Evolutionary conservation across 805 yeast genomes (phyloP), one percentile per base, ranked within the genome.

Genomic region (Sugiyamaella qingdaonensis): DNA sequence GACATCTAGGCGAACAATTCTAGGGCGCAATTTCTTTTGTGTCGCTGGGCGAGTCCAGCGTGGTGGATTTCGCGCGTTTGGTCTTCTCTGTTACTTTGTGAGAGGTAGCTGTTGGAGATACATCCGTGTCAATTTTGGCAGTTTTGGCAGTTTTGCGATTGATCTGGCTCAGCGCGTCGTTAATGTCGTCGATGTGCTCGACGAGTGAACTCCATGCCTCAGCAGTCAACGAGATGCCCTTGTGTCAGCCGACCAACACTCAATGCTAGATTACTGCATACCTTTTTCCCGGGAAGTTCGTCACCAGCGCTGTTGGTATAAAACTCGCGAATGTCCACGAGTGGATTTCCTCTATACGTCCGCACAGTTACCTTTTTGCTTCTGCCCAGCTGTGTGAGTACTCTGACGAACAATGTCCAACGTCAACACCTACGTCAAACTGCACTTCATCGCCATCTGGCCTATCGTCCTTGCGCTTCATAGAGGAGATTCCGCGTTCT

Each of bases 261-360:
- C 21, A 18, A 67, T 69, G 62, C 9, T 18, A 19, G 16, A 13
- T 4, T 10, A 13, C 8, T n/a, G 58, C 72, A 49, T 56, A 72
- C 85, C 69, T 91, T 91, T 64, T 82, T 85, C 0, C 96, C 95
- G 0, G 98, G 98, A 55, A 77, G 77, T 72, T 77, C 74, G 55
- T 82, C 84, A 4, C 85, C 85, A 48, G 82, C 80, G 55, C 51
- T 46, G 13, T 29, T 16, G 36, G 54, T 45, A 67, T 88, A 91
- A 70, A 75, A 89, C 66, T 91, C 97, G 54, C 98, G 78, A 50
- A 91, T 86, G 62, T 91, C 96, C 11, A 92, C 81, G 58, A 90
- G 71, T 33, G 78, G 79, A 52, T 73, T 71, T 49, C 83, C 82
- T 52, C 86, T 83, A 73, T 81, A 91, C 59, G 78, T 79, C 53